Percentiles rank a stretch among this genome's conserved stretches.
These are phyloP conservation scores for Pestalotiopsis sp. DNA, from an alignment of 2,329 filamentous ascomycete species.

Conservation along the genomic window DNA sequence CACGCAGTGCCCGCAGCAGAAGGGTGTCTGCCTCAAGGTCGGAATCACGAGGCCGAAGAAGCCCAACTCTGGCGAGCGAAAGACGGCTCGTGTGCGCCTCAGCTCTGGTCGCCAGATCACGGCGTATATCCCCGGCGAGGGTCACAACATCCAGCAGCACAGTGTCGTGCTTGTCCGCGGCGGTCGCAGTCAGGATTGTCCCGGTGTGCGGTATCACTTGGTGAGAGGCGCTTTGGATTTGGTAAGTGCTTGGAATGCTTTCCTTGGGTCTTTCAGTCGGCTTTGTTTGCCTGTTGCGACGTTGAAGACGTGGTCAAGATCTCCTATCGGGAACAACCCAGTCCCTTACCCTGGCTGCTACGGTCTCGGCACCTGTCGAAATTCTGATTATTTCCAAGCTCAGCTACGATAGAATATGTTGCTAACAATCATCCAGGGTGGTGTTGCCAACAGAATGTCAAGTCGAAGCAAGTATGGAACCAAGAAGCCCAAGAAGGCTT, in stretches of 20 bases:
- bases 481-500: constrained; percentile 93
- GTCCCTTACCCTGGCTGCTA: neutral
- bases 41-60: constrained; percentile 96
- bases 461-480: constrained; percentile 96
- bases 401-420: neutral
- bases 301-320: neutral
- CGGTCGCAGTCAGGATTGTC: constrained; percentile 93
- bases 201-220: constrained; percentile 94
- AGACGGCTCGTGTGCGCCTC: constrained; percentile 89
- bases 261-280: neutral
- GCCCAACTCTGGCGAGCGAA: constrained; percentile 95
- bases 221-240: constrained; percentile 91
- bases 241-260: constrained; percentile 55
- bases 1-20: constrained; percentile 76
- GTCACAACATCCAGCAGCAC: constrained; percentile 99
- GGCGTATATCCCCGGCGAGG: constrained; percentile 95
- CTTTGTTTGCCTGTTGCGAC: constrained; percentile 6
- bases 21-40: constrained; percentile 95
- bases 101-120: constrained; percentile 86
- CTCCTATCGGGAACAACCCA: neutral
- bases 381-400: neutral
- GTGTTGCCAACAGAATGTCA: constrained; percentile 81
- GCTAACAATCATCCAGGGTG: constrained; percentile 63
- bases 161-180: constrained; percentile 95
- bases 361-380: neutral